Conservation (phyloP, 495 filamentous ascomycete species). For the Penicillium angulare region DNA sequence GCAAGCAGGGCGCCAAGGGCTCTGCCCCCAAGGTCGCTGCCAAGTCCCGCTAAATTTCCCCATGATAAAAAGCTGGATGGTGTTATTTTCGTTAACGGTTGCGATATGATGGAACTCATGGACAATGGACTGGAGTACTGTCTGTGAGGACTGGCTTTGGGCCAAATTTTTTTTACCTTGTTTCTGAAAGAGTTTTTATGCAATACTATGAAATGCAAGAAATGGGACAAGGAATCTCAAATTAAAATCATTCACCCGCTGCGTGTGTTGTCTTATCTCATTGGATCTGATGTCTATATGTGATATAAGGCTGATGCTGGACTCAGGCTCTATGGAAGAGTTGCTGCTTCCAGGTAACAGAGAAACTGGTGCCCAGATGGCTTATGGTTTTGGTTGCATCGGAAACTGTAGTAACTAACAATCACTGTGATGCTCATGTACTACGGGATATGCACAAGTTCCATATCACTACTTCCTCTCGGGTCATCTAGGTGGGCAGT, state of each 20-base stretch:
- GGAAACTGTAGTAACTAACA: no score
- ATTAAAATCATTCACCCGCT: slow-evolving; percentile 17
- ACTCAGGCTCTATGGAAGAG: no score
- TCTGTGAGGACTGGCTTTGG: slow-evolving; percentile 25
- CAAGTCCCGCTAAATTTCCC: slow-evolving; percentile 74
- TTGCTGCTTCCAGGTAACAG: no score
- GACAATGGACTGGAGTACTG: slow-evolving; percentile 21
- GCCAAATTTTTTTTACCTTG: slow-evolving; percentile 24
- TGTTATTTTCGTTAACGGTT: slow-evolving; percentile 25
- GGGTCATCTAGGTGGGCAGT: no score
- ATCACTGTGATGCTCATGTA: no score
- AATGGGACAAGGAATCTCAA: slow-evolving; percentile 29
- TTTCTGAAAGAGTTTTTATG: slow-evolving; percentile 30
- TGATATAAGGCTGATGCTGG: no score
- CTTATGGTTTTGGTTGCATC: no score
- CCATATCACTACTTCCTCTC: no score
- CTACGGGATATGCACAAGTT: no score
- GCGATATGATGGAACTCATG: slow-evolving; percentile 34
- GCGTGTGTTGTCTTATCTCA: not conserved
- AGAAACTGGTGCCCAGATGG: no score
- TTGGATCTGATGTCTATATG: no score
- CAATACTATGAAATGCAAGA: slow-evolving; percentile 27
- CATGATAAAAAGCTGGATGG: slow-evolving; percentile 26
- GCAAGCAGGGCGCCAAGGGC: slow-evolving; percentile 97
- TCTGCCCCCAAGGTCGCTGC: slow-evolving; percentile 80